Percentiles rank a stretch among this genome's conserved stretches.
phyloP scores from a whole-genome alignment of 1,139 yeast species.

The Geotrichum carabidarum region DNA sequence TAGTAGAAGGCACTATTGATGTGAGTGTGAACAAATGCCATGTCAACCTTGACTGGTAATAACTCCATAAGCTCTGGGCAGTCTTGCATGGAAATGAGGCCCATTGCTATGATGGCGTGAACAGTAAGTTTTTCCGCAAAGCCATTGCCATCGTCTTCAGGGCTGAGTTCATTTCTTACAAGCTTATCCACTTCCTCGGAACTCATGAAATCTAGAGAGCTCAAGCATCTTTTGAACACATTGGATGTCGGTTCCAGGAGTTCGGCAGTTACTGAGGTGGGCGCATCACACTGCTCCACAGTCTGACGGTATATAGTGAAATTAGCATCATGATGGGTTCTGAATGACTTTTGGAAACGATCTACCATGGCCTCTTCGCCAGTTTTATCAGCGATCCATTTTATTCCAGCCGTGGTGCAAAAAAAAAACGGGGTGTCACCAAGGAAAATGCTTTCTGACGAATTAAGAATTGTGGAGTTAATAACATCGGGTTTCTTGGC shows the following conservation, averaged over 20 bases:
- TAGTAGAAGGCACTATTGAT: conserved; percentile 23
- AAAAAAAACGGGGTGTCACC: conserved; percentile 38
- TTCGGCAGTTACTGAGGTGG: neutral
- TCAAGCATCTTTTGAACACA: neutral
- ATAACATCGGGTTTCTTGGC: conserved; percentile 4
- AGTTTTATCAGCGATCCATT: conserved; percentile 40
- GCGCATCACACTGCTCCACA: neutral
- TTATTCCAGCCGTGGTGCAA: conserved; percentile 40
- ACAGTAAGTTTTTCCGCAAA: conserved; percentile 15
- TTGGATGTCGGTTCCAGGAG: neutral
- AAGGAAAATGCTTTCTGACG: conserved; percentile 19
- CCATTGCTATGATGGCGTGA: conserved; percentile 5
- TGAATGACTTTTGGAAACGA: neutral
- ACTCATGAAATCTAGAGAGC: conserved; percentile 16
- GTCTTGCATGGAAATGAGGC: neutral
- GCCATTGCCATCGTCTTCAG: conserved; percentile 3
- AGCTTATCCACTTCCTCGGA: neutral
- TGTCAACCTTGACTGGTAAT: neutral
- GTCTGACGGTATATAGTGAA: neutral
- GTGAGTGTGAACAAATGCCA: neutral
- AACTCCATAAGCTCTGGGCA: neutral
- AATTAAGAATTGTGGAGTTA: conserved; percentile 7
- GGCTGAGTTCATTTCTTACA: neutral
- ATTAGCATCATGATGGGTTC: neutral
- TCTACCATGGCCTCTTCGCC: conserved; percentile 27